phyloP scores from a whole-genome alignment of 1,284 basidiomycete species.

The Ganoderma multipileum region DNA sequence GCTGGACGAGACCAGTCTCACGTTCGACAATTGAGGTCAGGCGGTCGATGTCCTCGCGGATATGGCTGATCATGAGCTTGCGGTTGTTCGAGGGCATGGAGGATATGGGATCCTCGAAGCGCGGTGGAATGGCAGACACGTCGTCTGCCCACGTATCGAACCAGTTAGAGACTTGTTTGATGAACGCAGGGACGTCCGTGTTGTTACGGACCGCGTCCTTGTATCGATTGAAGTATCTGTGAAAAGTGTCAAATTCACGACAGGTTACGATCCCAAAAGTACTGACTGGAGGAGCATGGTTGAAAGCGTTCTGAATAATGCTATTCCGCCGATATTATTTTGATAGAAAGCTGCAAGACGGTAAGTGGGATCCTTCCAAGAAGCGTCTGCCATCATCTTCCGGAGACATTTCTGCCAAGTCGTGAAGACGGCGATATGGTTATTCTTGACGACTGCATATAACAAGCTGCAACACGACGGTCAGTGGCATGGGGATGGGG shows the following conservation, averaged over 20 bases:
- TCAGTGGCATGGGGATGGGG: neutral
- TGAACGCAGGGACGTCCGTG: slow-evolving; percentile 48
- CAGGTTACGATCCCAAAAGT: neutral
- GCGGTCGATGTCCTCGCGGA: slow-evolving; percentile 50
- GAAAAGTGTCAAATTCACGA: neutral
- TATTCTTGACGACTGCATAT: slow-evolving; percentile 61
- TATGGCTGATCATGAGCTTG: slow-evolving; percentile 46
- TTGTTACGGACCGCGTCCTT: slow-evolving; percentile 57
- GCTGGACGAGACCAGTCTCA: slow-evolving; percentile 39
- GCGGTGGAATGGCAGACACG: slow-evolving; percentile 44
- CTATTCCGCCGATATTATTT: slow-evolving; percentile 28
- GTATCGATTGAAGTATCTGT: slow-evolving; percentile 65
- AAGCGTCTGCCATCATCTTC: slow-evolving; percentile 42
- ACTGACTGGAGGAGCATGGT: slow-evolving; percentile 59
- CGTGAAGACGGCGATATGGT: slow-evolving; percentile 40
- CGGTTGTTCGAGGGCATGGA: slow-evolving; percentile 36
- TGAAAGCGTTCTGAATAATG: slow-evolving; percentile 55
- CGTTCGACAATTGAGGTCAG: slow-evolving; percentile 54
- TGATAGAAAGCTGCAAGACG: slow-evolving; percentile 37
- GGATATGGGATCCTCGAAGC: slow-evolving; percentile 44
- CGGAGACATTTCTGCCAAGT: slow-evolving; percentile 53
- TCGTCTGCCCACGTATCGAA: slow-evolving; percentile 54
- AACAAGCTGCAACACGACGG: slow-evolving; percentile 50
- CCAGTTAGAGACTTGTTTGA: slow-evolving; percentile 51
- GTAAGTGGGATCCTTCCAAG: slow-evolving; percentile 46